Evolutionary conservation across 306 rosid species (phyloP).

Genomic region (Begonia fuchsioides): DNA sequence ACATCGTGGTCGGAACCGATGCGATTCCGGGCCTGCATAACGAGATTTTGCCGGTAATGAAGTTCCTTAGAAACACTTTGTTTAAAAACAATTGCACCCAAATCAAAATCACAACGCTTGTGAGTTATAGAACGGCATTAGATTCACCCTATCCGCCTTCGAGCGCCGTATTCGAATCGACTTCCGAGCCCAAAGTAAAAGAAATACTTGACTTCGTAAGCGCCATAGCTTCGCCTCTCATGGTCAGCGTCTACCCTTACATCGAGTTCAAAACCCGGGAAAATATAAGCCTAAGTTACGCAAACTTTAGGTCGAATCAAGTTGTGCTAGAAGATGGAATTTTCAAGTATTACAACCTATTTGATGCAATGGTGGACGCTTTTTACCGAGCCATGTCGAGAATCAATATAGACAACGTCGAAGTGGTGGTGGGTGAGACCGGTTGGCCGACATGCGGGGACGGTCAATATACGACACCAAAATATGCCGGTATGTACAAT

Average conservation of each 20-base stretch:
- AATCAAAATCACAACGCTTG: no score
- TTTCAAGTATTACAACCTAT: slow-evolving; percentile 11
- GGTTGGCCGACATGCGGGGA: slow-evolving; percentile 33
- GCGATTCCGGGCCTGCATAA: no score
- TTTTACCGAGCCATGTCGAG: slow-evolving; percentile 17
- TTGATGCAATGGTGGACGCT: slow-evolving; percentile 24
- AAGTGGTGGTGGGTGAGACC: slow-evolving; percentile 16
- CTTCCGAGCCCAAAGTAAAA: no score
- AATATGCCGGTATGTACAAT: slow-evolving; percentile 15
- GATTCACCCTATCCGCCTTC: no score
- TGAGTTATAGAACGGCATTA: no score
- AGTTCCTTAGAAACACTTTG: no score
- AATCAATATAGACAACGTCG: background rate
- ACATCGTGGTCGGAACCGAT: no score
- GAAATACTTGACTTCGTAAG: slow-evolving; percentile 11
- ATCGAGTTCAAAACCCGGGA: no score
- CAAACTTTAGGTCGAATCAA: background rate
- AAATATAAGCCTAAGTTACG: slow-evolving; percentile 7
- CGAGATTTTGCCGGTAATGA: no score
- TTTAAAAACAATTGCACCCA: no score
- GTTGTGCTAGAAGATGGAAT: slow-evolving; percentile 2
- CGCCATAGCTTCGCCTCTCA: slow-evolving; percentile 4
- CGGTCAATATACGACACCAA: slow-evolving; percentile 3
- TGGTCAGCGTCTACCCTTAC: slow-evolving; percentile 25
- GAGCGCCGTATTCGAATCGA: no score